phyloP scores from a whole-genome alignment of 257 asterid species.

The Coffea eugenioides region DNA sequence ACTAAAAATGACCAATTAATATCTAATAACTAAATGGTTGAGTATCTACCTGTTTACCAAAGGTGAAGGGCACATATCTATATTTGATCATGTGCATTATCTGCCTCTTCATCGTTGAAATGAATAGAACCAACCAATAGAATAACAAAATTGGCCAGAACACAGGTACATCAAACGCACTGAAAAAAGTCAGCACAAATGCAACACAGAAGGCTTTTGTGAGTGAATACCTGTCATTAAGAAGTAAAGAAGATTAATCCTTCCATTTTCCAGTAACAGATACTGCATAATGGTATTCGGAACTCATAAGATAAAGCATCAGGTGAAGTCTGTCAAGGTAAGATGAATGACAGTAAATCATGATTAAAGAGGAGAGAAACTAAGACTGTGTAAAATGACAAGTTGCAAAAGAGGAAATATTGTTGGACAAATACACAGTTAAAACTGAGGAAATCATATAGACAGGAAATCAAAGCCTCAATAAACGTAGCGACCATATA shows the following conservation, averaged over 20 bases:
- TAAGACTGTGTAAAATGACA: neutral
- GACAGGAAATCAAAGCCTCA: neutral
- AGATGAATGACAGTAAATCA: neutral
- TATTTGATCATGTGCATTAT: constrained; percentile 96
- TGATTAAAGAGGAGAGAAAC: neutral
- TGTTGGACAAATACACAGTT: neutral
- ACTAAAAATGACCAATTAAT: neutral
- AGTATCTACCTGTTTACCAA: constrained; percentile 79
- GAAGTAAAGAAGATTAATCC: constrained; percentile 17
- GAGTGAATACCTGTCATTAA: constrained; percentile 74
- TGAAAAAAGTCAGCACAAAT: constrained; percentile 83
- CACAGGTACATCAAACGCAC: constrained; percentile 94
- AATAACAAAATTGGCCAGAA: constrained; percentile 97
- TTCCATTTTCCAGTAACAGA: constrained; percentile 9
- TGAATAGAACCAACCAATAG: constrained; percentile 81
- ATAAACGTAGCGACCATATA: neutral
- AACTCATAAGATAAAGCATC: neutral
- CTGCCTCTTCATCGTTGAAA: constrained; percentile 96
- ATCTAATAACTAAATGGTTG: neutral
- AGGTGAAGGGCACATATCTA: constrained; percentile 87
- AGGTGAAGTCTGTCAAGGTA: neutral
- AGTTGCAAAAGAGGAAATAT: neutral
- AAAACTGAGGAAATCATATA: neutral
- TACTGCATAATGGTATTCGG: neutral
- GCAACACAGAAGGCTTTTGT: constrained; percentile 77